Evolutionary conservation across 148 eudicot species (phyloP).

Genomic region (Dysphania ambrosioides): DNA sequence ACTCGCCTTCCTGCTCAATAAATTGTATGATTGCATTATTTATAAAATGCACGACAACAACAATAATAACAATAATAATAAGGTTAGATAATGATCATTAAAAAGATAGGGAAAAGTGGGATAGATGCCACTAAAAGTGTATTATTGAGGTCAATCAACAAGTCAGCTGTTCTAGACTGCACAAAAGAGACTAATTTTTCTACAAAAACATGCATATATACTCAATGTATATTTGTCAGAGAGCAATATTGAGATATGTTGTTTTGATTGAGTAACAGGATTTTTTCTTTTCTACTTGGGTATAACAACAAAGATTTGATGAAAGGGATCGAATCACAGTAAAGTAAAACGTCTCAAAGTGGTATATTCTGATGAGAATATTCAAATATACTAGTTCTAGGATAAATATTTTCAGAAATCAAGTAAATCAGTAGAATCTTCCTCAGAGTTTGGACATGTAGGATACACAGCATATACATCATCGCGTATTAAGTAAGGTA

Average conservation of each 20-base stretch:
- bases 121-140: no score
- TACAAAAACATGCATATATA: not conserved
- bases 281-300: no score
- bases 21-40: no score
- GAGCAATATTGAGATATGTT: no score
- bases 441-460: conserved; percentile 15
- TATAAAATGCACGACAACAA: not conserved
- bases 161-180: conserved; percentile 14
- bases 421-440: conserved; percentile 15
- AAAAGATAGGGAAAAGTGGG: not conserved
- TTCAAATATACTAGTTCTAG: no score
- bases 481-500: not conserved
- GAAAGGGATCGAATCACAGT: not conserved
- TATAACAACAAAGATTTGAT: not conserved
- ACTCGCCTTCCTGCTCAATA: not conserved
- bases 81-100: not conserved
- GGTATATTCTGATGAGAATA: conserved; percentile 4
- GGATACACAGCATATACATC: no score
- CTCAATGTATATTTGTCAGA: not conserved
- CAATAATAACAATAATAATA: not conserved
- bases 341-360: not conserved
- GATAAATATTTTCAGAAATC: not conserved
- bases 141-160: not conserved
- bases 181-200: not conserved
- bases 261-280: not conserved